A percentile compares a stretch with the other conserved stretches of the same genome.
Conservation (phyloP, 768 basidiomycete species). For the Albatrellus ellisii region DNA sequence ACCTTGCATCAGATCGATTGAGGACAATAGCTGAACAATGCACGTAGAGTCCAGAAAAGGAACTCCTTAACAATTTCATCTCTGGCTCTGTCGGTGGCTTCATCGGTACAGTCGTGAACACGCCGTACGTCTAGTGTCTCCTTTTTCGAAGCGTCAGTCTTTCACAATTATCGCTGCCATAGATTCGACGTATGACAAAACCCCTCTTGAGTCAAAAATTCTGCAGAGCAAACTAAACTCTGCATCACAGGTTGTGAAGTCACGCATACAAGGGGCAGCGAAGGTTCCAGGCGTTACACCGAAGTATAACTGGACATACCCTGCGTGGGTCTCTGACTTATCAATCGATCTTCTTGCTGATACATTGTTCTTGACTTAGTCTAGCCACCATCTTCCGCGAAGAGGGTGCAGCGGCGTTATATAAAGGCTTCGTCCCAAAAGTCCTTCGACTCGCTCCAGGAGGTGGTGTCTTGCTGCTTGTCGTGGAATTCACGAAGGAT, state of each 20-base stretch:
- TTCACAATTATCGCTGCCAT: not conserved
- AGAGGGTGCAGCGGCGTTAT: conserved; percentile 75
- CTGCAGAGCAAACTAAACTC: too few relatives aligned
- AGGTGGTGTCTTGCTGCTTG: conserved; percentile 84
- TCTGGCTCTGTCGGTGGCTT: conserved; percentile 87
- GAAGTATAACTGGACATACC: conserved; percentile 96
- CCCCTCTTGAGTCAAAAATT: not conserved
- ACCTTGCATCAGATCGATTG: not conserved
- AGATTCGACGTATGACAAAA: conserved; percentile 32
- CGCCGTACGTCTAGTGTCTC: conserved; percentile 45
- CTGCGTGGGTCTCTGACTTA: conserved; percentile 32
- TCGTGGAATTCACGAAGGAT: conserved; percentile 81
- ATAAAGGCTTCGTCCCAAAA: conserved; percentile 94
- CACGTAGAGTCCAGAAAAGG: conserved; percentile 5
- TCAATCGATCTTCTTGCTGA: not conserved
- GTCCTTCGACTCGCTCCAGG: conserved; percentile 91
- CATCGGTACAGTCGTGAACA: conserved; percentile 82
- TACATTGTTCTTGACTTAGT: conserved; percentile 16
- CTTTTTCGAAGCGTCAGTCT: not conserved
- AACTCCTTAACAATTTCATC: conserved; percentile 79
- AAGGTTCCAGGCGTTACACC: conserved; percentile 57
- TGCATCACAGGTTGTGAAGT: conserved; percentile 72
- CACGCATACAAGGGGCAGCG: conserved; percentile 75
- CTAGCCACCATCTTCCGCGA: conserved; percentile 73
- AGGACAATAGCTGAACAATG: not conserved